Evolutionary conservation across 2,329 filamentous ascomycete genomes (phyloP), one percentile per base, ranked within the genome.

Genomic region (Eutypa lata): DNA sequence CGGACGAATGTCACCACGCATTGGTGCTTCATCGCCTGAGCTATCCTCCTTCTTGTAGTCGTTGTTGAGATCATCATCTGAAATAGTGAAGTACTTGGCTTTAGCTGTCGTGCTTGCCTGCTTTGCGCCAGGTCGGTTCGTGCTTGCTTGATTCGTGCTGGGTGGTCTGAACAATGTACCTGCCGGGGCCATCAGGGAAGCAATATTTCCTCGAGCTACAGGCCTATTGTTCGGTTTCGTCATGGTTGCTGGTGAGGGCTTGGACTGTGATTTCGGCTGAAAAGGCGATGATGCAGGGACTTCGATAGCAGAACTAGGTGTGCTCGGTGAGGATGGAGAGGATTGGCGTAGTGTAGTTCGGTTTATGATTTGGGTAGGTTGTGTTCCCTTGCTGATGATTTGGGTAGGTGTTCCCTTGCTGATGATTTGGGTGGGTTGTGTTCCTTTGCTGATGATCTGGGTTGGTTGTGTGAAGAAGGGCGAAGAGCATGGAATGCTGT

Each of bases 201-300:
- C 82, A 43, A 87, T 64, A 31, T 76, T 68, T 44, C 74, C 75
- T 14, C 53, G 51, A 11, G 55, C 53, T 7, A 43, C 48, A 28
- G 45, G 43, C 48, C 52, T 57, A 49, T 52, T 59, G 44, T 55
- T 47, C 16, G 22, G 18, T n/a, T 47, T 31, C 26, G 26, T 6
- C 26, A 31, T 31, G 26, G 5, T 10, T 31, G 24, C 47, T 26
- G 44, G 22, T 11, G 60, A 57, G 11, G 48, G 38, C 22, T 53
- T 62, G 2, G 60, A 49, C 43, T 55, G 40, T 61, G 65, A 50
- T 51, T 73, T 68, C n/a, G 75, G 70, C 54, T 81, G 80, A 53
- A 86, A 79, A 2, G 91, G 92, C 1, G 93, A 97, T 3, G 92
- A 97, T n/a, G 90, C 90, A 28, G 88, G 86, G 3, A 97, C 92